Evolutionary conservation across 73 alveolate genomes (phyloP).

Genomic region (Tetrahymena borealis): DNA sequence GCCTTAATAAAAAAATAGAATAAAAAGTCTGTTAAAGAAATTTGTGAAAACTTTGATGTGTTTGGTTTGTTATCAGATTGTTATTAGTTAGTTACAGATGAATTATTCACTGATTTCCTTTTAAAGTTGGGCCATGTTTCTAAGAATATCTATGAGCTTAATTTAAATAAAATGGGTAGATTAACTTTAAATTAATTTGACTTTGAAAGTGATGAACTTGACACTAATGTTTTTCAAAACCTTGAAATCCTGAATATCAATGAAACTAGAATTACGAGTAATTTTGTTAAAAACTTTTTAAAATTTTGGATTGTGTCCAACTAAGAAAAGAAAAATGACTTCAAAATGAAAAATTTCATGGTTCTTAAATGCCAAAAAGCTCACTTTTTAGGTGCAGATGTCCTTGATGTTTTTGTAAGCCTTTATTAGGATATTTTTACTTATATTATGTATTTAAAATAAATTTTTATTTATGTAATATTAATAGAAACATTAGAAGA

Average conservation of each 20-base stretch:
- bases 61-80: background rate
- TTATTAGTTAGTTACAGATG: background rate
- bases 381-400: background rate
- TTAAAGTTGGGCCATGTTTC: background rate
- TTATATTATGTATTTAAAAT: too few relatives aligned
- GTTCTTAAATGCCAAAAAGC: background rate
- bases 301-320: background rate
- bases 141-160: background rate
- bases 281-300: background rate
- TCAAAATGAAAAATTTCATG: background rate
- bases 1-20: background rate
- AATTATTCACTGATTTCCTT: background rate
- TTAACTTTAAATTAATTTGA: background rate
- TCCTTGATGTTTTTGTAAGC: background rate
- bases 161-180: background rate
- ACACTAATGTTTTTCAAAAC: background rate
- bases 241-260: background rate
- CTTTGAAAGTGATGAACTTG: background rate
- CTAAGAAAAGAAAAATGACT: background rate
- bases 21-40: background rate
- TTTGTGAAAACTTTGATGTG: background rate
- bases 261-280: background rate
- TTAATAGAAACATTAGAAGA: background rate
- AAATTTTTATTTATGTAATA: background rate
- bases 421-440: background rate